Evolutionary conservation across 768 basidiomycete species (phyloP), one percentile per base, ranked within the genome.

Genomic region (Kwoniella heveanensis): DNA sequence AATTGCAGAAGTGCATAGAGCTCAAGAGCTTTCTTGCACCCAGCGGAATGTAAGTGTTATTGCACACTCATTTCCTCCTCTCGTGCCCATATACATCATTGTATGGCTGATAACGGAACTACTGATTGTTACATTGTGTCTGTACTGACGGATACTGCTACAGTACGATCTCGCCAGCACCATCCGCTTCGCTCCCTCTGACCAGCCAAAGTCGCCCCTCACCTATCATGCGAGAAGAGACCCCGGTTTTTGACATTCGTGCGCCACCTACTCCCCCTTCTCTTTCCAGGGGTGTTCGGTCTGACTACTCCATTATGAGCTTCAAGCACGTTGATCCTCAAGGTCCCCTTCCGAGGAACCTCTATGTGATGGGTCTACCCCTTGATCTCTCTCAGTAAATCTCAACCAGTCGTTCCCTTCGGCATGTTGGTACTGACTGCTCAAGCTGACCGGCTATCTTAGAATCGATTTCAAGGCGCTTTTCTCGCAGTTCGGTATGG

Each of bases 321-420:
- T 67, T 61, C 36, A 19, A 55, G 29, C 65, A 67, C 52, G n/a
- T 62, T 22, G 69, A 71, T 53, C 66, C 66, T 6, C 52, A 54
- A 24, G 65, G 64, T 13, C 64, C 67, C 1, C 55, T 70, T 8
- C 71, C 71, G 1, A 56, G 72, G 27, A 76, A 76, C 53, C 69
- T 76, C 2, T 76, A 76, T 54, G 58, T 76, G 17, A 64, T 73
- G 54, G 67, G 65, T 21, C 39, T 76, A 13, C 74, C 74, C 2
- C 59, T 71, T 15, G 69, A 70, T 48, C 51, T 76, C 21, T 66
- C 66, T 22, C 67, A 71, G 74, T 76, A 22, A 50, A 70, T 68
- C 24, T n/a, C n/a, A 19, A 24, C 29, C 36, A 37, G n/a, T n/a
- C n/a, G n/a, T n/a, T n/a, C n/a, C n/a, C n/a, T n/a, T n/a, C 32